Conservation (phyloP, 1,139 yeast genomes). For the Sugiyamaella pinicola region DNA sequence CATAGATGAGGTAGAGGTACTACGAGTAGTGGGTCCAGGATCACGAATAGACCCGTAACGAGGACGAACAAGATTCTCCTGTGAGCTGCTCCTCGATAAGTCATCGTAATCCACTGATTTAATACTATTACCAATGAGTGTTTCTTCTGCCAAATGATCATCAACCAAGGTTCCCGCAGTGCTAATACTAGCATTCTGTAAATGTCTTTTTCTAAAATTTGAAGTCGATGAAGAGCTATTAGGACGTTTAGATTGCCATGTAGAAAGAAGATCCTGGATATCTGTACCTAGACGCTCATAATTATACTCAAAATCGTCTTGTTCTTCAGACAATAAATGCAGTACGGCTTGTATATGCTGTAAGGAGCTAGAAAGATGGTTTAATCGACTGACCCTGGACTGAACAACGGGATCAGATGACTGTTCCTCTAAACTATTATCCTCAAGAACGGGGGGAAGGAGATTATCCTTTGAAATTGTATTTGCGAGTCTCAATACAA, state of each 20-base stretch:
- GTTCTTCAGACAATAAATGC: conserved; percentile 39
- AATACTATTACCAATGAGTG: background rate
- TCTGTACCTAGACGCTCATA: conserved; percentile 41
- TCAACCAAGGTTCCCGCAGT: conserved; percentile 27
- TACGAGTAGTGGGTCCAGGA: conserved; percentile 9
- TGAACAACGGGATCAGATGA: conserved; percentile 3
- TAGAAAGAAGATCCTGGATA: conserved; percentile 35
- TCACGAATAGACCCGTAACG: conserved; percentile 24
- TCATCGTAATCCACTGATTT: conserved; percentile 6
- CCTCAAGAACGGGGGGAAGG: conserved; percentile 5
- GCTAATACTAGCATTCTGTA: conserved; percentile 21
- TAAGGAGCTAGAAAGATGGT: conserved; percentile 36
- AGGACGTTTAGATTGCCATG: conserved; percentile 36
- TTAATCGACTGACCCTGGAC: conserved; percentile 23
- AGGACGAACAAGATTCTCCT: conserved; percentile 12
- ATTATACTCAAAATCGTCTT: conserved; percentile 31
- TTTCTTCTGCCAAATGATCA: conserved; percentile 4
- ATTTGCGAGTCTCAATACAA: conserved; percentile 36
- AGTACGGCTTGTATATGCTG: conserved; percentile 44
- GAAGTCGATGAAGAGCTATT: conserved; percentile 4
- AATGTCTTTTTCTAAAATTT: conserved; percentile 8
- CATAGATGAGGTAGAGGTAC: conserved; percentile 20
- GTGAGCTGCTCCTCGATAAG: background rate
- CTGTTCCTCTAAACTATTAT: conserved; percentile 14
- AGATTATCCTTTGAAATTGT: conserved; percentile 34